These are phyloP conservation scores for Macrocystidia cucumis DNA, from an alignment of 1,284 basidiomycete genomes.

Conservation along the genomic window DNA sequence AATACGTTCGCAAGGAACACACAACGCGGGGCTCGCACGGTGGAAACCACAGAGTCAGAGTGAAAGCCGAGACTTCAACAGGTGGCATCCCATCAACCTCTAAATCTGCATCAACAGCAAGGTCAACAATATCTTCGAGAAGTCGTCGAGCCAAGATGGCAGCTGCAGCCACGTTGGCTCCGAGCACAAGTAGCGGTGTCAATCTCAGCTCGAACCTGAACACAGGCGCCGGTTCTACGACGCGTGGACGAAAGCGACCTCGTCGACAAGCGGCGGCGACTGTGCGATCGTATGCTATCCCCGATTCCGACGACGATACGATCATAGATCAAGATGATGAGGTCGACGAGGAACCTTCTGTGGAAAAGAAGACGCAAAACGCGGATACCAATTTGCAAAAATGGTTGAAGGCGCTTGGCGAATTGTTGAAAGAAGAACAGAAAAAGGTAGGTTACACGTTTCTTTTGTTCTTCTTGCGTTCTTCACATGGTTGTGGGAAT, in stretches of 20 bases:
- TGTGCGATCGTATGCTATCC: conserved; percentile 53
- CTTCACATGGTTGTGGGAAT: conserved; percentile 8
- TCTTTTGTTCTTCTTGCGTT: conserved; percentile 1
- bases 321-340: conserved; percentile 34
- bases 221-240: too few species aligned
- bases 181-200: too few species aligned
- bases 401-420: conserved; percentile 58
- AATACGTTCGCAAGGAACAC: conserved; percentile 37
- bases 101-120: conserved; percentile 3
- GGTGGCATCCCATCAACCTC: conserved; percentile 17
- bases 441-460: conserved; percentile 41
- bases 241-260: conserved; percentile 42
- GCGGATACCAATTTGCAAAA: conserved; percentile 49
- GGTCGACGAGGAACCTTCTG: conserved; percentile 9
- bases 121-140: conserved; percentile 9
- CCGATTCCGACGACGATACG: conserved; percentile 65
- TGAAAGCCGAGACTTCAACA: conserved; percentile 34
- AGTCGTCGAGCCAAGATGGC: too few species aligned
- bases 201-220: too few species aligned
- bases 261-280: conserved; percentile 44
- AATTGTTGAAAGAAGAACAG: conserved; percentile 54
- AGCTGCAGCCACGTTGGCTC: too few species aligned
- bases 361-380: conserved; percentile 26
- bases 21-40: conserved; percentile 18
- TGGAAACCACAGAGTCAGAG: conserved; percentile 22